These are phyloP conservation scores for Cercospora sp. DNA, from an alignment of 2,329 filamentous ascomycete species.

Conservation along the genomic window DNA sequence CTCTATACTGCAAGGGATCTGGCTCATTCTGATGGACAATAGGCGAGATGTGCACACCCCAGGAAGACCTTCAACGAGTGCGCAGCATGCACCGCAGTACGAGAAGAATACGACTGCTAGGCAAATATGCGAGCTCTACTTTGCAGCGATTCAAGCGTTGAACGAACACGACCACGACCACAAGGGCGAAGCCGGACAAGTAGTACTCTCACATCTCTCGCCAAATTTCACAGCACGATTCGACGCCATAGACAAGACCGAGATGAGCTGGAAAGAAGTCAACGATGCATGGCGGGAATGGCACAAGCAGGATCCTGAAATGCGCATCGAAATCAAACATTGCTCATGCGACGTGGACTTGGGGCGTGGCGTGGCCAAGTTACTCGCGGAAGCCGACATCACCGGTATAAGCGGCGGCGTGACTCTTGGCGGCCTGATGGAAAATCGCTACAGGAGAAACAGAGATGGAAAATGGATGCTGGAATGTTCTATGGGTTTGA, in stretches of 20 bases:
- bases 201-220: constrained; percentile 4
- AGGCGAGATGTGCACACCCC: background rate
- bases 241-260: constrained; percentile 9
- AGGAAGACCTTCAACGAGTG: background rate
- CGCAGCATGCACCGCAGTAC: background rate
- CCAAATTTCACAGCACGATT: constrained; percentile 11
- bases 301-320: constrained; percentile 4
- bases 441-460: constrained; percentile 1
- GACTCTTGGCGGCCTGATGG: constrained; percentile 5
- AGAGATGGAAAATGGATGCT: constrained; percentile 13
- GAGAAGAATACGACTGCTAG: background rate
- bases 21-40: background rate
- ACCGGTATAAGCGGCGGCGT: constrained; percentile 5
- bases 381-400: constrained; percentile 7
- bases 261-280: constrained; percentile 4
- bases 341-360: constrained; percentile 15
- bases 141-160: background rate
- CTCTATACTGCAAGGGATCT: background rate
- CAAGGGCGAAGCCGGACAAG: background rate
- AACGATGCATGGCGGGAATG: constrained; percentile 3
- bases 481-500: constrained; percentile 6
- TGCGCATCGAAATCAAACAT: constrained; percentile 6
- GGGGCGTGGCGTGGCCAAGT: constrained; percentile 6
- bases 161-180: constrained; percentile 13
- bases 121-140: constrained; percentile 7